Evolutionary conservation across 768 basidiomycete species (phyloP), one percentile per base, ranked within the genome.

Genomic region (Termitomyces sp.): DNA sequence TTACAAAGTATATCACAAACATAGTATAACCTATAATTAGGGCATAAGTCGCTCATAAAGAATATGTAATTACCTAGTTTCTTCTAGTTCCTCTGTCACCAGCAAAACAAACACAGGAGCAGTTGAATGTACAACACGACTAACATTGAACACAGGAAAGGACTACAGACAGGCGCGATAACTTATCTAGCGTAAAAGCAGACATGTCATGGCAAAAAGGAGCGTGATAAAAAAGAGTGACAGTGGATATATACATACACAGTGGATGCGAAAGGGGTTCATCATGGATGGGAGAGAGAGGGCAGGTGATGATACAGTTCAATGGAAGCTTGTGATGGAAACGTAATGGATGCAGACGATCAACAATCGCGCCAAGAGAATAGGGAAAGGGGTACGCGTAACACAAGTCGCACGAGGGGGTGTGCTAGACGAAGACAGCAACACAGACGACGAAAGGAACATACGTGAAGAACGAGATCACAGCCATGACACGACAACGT

Each of bases 401-500:
- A n/a, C n/a, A n/a, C 22, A 34, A 41, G n/a, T 42, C 24, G 12
- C 43, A 21, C 24, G 11, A 6, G 40, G 21, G 38, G 37, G 28
- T 28, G 10, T 37, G 44, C 49, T 55, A 61, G 5, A 68, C 83
- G 65, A 85, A 88, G 60, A 90, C 73, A 59, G 84, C 84, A 60
- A 89, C 73, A 56, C 87, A 80, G 60, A 87, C 73, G 66, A 91
- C 84, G 68, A 91, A 88, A 14, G 89, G 89, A 58, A 90, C 73
- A 68, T 91, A 91, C 21, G 87, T 89, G 66, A 90, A 65, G 37
- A 90, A 60, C 40, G 88, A 87, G 43, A 89, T 67, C 38, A 66
- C 74, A 34, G 82, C 73, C 87, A 89, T 85, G 59, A 88, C 70
- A 43, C 89, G 86, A 73, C 88, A 90, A 49, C 89, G 83, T 54